Evolutionary conservation across 2,329 filamentous ascomycete species (phyloP).

Genomic region (Exophiala calicioides): DNA sequence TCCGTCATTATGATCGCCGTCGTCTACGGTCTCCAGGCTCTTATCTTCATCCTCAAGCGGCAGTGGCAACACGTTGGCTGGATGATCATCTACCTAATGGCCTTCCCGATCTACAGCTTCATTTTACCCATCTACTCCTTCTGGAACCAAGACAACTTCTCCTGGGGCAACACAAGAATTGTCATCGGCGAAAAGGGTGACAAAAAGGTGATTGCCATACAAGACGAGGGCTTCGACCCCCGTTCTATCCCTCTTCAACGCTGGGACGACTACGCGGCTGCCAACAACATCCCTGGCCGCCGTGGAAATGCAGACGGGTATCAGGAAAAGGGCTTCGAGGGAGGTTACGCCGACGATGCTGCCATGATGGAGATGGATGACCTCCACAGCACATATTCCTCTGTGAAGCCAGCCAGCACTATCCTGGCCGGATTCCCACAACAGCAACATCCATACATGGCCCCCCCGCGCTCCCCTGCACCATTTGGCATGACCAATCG

Average conservation of each 20-base stretch:
- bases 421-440: conserved; percentile 82
- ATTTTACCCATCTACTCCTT: conserved; percentile 93
- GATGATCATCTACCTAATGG: conserved; percentile 99
- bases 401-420: conserved; percentile 80
- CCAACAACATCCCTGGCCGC: conserved; percentile 87
- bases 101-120: conserved; percentile 91
- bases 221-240: conserved; percentile 84
- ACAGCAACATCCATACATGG: conserved; percentile 66
- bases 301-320: conserved; percentile 62
- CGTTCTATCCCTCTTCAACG: conserved; percentile 89
- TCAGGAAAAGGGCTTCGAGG: conserved; percentile 58
- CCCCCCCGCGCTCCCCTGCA: conserved; percentile 75
- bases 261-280: conserved; percentile 92
- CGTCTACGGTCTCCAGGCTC: conserved; percentile 91
- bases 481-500: conserved; percentile 65
- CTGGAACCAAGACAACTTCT: conserved; percentile 99
- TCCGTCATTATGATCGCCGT: conserved; percentile 86
- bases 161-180: conserved; percentile 97
- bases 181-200: conserved; percentile 91
- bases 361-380: conserved; percentile 88
- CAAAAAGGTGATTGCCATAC: conserved; percentile 84
- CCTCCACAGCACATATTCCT: conserved; percentile 94
- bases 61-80: conserved; percentile 99
- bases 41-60: conserved; percentile 95
- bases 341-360: conserved; percentile 69